Conservation (phyloP, 805 yeast genomes). For the Sungouiella thailandica region DNA sequence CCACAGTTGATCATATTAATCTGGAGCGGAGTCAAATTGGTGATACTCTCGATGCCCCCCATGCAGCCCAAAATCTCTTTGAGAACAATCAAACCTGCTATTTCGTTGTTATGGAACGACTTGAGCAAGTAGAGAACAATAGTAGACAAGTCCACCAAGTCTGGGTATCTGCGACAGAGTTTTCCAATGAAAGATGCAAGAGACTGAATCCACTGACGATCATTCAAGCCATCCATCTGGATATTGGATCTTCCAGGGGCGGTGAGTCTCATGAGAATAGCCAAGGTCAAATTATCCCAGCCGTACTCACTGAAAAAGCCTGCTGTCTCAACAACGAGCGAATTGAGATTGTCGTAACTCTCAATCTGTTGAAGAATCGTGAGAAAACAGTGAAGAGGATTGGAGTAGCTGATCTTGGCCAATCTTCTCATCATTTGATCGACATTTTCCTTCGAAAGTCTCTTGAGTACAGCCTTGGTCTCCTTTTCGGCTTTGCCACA, state of each 20-base stretch:
- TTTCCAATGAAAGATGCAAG: constrained; percentile 75
- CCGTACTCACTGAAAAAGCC: constrained; percentile 68
- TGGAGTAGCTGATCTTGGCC: constrained; percentile 65
- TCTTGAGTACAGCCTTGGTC: constrained; percentile 71
- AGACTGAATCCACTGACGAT: constrained; percentile 81
- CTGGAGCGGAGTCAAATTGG: constrained; percentile 64
- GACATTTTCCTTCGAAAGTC: constrained; percentile 78
- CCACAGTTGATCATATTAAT: constrained; percentile 65
- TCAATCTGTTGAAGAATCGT: constrained; percentile 79
- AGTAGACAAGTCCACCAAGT: constrained; percentile 55
- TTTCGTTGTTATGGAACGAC: constrained; percentile 56
- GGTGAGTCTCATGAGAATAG: constrained; percentile 65
- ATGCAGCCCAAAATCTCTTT: constrained; percentile 63
- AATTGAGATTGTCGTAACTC: constrained; percentile 83
- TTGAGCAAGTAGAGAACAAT: constrained; percentile 56
- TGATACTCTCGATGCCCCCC: constrained; percentile 73
- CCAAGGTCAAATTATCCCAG: constrained; percentile 81
- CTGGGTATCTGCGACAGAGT: constrained; percentile 50
- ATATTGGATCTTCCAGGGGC: constrained; percentile 56
- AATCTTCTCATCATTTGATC: constrained; percentile 66
- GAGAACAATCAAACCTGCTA: constrained; percentile 57
- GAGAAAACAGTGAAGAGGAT: constrained; percentile 73
- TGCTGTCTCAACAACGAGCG: constrained; percentile 72
- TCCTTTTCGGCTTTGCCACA: constrained; percentile 68
- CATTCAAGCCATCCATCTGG: constrained; percentile 76